These are phyloP conservation scores for Samsoniella hepiali DNA, from an alignment of 2,329 filamentous ascomycete genomes.

Conservation along the genomic window DNA sequence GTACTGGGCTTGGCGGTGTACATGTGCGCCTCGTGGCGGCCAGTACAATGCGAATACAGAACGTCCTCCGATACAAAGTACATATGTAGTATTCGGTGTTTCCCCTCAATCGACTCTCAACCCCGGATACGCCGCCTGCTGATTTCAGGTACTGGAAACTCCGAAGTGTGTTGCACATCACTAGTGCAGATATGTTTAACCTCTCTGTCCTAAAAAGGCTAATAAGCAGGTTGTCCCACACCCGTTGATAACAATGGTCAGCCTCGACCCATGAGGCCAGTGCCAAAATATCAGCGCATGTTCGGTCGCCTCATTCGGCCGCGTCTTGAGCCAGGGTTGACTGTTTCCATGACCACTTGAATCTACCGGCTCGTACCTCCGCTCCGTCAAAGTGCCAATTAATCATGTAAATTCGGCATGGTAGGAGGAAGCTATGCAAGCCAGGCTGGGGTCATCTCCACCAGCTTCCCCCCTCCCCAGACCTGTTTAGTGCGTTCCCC, in stretches of 20 bases:
- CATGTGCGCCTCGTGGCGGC: background rate
- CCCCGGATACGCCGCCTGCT: background rate
- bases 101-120: background rate
- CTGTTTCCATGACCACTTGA: background rate
- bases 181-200: background rate
- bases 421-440: background rate
- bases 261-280: background rate
- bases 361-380: constrained; percentile 6
- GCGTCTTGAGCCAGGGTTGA: background rate
- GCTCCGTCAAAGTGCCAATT: background rate
- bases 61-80: background rate
- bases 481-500: background rate
- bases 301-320: background rate
- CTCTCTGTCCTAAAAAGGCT: background rate
- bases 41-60: background rate
- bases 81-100: background rate
- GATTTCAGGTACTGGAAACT: background rate
- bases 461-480: background rate
- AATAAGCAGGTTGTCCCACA: background rate
- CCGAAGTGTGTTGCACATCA: background rate
- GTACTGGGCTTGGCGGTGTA: too few species aligned
- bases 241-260: background rate
- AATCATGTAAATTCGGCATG: background rate
- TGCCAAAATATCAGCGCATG: background rate
- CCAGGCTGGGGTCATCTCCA: constrained; percentile 5